A percentile compares a stretch with the other conserved stretches of the same genome.
Conservation (phyloP, 2,329 filamentous ascomycete species). For the Zymoseptoria pseudotritici region DNA sequence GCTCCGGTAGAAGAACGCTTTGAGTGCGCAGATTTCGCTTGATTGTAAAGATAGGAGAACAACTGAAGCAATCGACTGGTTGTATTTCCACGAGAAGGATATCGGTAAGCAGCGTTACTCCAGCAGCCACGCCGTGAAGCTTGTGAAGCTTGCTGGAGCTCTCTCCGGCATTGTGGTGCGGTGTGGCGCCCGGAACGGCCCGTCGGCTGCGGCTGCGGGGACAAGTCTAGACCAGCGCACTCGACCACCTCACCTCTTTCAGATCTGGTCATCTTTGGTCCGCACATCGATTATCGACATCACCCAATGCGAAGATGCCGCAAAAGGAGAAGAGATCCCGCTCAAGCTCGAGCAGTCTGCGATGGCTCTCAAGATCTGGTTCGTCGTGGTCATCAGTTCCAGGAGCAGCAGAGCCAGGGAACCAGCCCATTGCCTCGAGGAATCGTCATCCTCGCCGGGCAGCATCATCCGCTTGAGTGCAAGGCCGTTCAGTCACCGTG, state of each 20-base stretch:
- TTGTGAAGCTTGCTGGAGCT: background rate
- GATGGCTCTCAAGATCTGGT: too few species aligned
- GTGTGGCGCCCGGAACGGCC: background rate
- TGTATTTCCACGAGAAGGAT: background rate
- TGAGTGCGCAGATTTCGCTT: background rate
- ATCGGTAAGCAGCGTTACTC: background rate
- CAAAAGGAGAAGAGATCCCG: background rate
- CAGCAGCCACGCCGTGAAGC: background rate
- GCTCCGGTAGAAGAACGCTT: background rate
- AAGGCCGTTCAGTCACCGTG: too few species aligned
- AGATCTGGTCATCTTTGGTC: background rate
- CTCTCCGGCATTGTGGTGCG: background rate
- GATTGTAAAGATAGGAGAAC: background rate
- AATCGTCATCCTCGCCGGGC: too few species aligned
- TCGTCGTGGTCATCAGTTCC: too few species aligned
- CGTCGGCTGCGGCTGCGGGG: background rate
- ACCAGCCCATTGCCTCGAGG: too few species aligned
- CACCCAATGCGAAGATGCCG: background rate
- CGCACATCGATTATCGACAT: background rate
- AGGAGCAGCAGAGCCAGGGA: too few species aligned
- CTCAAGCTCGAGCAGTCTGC: background rate
- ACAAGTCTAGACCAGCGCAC: background rate
- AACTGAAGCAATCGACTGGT: background rate
- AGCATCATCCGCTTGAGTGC: too few species aligned
- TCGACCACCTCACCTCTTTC: background rate